phyloP scores from a whole-genome alignment of 495 filamentous ascomycete genomes.

The Cercophora scortea region DNA sequence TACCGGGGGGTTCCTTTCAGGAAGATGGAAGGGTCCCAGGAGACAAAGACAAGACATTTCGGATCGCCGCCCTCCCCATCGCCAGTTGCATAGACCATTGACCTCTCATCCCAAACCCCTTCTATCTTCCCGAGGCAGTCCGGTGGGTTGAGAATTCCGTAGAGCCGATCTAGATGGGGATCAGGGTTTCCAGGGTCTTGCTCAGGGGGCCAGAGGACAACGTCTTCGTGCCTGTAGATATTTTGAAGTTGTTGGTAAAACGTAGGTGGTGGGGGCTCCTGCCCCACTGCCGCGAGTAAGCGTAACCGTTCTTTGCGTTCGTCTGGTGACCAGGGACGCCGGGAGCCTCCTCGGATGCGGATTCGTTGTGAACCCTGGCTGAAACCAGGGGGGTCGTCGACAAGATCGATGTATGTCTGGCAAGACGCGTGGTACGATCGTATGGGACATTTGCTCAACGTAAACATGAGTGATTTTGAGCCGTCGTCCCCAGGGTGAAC shows the following conservation, averaged over 20 bases:
- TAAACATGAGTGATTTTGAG: constrained; percentile 35
- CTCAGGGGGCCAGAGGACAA: constrained; percentile 54
- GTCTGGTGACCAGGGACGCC: constrained; percentile 45
- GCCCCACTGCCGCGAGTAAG: background rate
- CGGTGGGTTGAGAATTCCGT: constrained; percentile 50
- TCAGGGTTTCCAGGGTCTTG: constrained; percentile 22
- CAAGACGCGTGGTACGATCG: constrained; percentile 51
- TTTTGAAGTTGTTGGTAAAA: constrained; percentile 24
- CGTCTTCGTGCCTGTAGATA: constrained; percentile 41
- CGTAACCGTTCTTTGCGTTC: constrained; percentile 28
- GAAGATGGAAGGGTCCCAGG: constrained; percentile 49
- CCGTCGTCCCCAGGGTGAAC: constrained; percentile 32
- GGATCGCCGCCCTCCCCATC: constrained; percentile 25
- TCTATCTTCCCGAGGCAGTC: constrained; percentile 38
- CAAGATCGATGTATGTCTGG: constrained; percentile 58
- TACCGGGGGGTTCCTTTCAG: constrained; percentile 14
- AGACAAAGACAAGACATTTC: constrained; percentile 50
- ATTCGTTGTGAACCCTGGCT: constrained; percentile 25
- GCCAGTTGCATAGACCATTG: constrained; percentile 48
- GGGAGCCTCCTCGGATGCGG: constrained; percentile 22
- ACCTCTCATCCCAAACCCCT: constrained; percentile 54
- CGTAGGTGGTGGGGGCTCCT: background rate
- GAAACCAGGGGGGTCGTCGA: constrained; percentile 44
- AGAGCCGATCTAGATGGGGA: constrained; percentile 35
- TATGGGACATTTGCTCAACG: constrained; percentile 50